Base-by-base conservation (phyloP, 176 grass and related monocot species). In the Microstegium vimineum region DNA sequence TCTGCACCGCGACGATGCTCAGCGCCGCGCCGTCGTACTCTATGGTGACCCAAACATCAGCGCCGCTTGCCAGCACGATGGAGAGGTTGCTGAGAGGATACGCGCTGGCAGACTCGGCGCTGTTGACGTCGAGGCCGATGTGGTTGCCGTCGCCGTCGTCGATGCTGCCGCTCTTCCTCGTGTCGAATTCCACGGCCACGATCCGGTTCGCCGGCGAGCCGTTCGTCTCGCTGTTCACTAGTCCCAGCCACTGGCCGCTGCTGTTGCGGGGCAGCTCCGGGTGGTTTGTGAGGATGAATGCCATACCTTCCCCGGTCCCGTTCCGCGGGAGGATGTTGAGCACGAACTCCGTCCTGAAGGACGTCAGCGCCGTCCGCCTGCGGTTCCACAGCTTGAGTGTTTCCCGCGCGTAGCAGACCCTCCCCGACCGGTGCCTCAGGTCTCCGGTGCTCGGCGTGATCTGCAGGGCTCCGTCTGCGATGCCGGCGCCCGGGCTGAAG, bases 171-270 rank as follows among this genome's bases (percentile, higher is more conserved):
- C 81, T 92, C 63, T 86, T 81, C 70, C 90, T 81, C 23, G 87
- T 92, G 75, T 89, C 87, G 65, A 92, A 89, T 62, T 92, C 90
- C 59, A 91, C 60, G 10, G 83, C 88, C 2, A 92, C 64, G 36
- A 89, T 9, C 35, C 71, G 83, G 75, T 76, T 92, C 62, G 0
- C 10, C 25, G 76, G 6, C 6, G 40, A 23, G 3, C 79, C 81
- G 11, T 81, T 68, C 13, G 84, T 92, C 62, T 35, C 9, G 34
- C 34, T 25, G 70, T 76, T 86, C 26, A 2, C 8, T 0, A 89
- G 2, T 11, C 90, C 90, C 5, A 89, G 87, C 90, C 90, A 89
- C 71, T 67, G 80, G 0, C 87, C 90, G 65, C 84, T 89, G 84
- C 90, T 89, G 75, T 87, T 14, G 20, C 4, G 17, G 11, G 87